Conservation (phyloP, 495 filamentous ascomycete genomes). For the Xylaria venustula region DNA sequence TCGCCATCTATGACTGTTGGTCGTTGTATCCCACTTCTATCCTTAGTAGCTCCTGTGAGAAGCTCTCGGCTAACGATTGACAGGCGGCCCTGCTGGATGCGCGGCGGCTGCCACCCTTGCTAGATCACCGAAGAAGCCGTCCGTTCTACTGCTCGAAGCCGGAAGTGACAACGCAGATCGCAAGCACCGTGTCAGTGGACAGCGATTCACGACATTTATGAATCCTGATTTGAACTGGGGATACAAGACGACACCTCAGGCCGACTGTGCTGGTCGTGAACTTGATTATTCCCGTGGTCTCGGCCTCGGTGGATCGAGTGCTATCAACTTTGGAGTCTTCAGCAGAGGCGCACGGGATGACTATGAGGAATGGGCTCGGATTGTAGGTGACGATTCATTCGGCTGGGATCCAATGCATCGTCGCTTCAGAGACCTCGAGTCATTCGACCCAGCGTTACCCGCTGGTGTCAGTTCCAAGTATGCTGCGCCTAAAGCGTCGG, state of each 20-base stretch:
- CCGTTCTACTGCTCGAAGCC: slow-evolving; percentile 59
- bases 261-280: slow-evolving; percentile 46
- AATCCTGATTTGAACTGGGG: slow-evolving; percentile 55
- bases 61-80: neutral
- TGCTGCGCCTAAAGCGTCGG: slow-evolving; percentile 26
- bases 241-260: slow-evolving; percentile 59
- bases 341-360: slow-evolving; percentile 58
- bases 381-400: slow-evolving; percentile 45
- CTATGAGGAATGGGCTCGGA: slow-evolving; percentile 54
- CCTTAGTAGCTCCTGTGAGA: too few species aligned
- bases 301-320: slow-evolving; percentile 59
- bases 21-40: too few species aligned
- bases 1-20: neutral
- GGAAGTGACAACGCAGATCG: slow-evolving; percentile 50
- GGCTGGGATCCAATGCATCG: slow-evolving; percentile 48
- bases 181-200: slow-evolving; percentile 46
- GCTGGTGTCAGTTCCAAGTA: slow-evolving; percentile 33
- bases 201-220: slow-evolving; percentile 52
- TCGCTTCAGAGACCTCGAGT: slow-evolving; percentile 53
- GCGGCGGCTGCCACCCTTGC: slow-evolving; percentile 49
- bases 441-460: slow-evolving; percentile 44
- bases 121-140: slow-evolving; percentile 40
- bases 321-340: slow-evolving; percentile 64
- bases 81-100: slow-evolving; percentile 56
- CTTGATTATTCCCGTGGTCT: slow-evolving; percentile 59